These are phyloP conservation scores for Annulohypoxylon moriforme DNA, from an alignment of 495 filamentous ascomycete species.

Conservation along the genomic window DNA sequence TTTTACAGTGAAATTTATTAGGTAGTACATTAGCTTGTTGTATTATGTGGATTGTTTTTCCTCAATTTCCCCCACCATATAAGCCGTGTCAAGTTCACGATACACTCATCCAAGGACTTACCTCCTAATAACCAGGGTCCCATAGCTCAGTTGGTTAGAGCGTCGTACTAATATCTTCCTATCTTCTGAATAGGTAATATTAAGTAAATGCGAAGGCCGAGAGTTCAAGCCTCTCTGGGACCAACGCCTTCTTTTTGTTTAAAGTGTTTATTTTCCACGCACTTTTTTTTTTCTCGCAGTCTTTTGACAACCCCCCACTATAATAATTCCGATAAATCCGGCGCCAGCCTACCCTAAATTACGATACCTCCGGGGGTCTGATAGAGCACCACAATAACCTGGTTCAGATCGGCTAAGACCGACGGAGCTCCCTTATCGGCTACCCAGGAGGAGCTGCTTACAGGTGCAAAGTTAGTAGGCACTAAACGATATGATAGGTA, in stretches of 20 bases:
- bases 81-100: not conserved
- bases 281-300: not conserved
- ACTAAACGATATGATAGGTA: no score
- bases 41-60: no score
- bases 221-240: conserved; percentile 1
- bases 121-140: not conserved
- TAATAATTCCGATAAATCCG: not conserved
- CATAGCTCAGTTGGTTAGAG: conserved; percentile 1
- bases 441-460: no score
- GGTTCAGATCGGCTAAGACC: not conserved
- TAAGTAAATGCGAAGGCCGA: not conserved
- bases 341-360: not conserved
- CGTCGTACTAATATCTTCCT: not conserved
- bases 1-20: no score
- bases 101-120: not conserved
- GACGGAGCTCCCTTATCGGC: not conserved
- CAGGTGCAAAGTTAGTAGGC: no score
- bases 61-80: not conserved
- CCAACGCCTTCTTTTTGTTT: not conserved
- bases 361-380: not conserved
- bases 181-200: not conserved
- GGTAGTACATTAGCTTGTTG: no score
- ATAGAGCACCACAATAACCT: not conserved
- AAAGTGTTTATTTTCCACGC: not conserved
- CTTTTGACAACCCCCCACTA: no score